These are phyloP conservation scores for Shiraia bambusicola DNA, from an alignment of 2,329 filamentous ascomycete genomes.

Conservation along the genomic window DNA sequence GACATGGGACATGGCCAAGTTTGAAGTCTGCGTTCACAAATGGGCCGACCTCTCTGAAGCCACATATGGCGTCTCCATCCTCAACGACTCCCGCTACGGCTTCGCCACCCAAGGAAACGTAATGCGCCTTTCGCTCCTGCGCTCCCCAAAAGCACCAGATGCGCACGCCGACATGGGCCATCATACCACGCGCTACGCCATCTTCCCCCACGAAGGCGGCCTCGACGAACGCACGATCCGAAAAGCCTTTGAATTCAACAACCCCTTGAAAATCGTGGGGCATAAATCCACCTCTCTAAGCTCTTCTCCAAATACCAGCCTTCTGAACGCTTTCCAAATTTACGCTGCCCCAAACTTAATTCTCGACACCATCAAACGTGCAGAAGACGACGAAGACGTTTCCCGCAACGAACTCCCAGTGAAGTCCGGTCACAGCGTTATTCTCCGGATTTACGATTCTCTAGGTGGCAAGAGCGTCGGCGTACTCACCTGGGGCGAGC, in stretches of 20 bases:
- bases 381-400: slow-evolving; percentile 60
- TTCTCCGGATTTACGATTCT: slow-evolving; percentile 84
- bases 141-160: slow-evolving; percentile 89
- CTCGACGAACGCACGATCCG: slow-evolving; percentile 74
- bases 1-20: slow-evolving; percentile 96
- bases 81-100: slow-evolving; percentile 95
- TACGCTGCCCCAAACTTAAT: slow-evolving; percentile 66
- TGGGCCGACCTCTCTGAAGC: slow-evolving; percentile 89
- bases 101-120: slow-evolving; percentile 86
- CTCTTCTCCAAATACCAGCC: slow-evolving; percentile 25
- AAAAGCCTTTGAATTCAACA: slow-evolving; percentile 89
- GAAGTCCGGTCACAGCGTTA: slow-evolving; percentile 73
- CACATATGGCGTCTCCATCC: slow-evolving; percentile 84
- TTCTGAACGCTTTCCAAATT: slow-evolving; percentile 65
- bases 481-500: slow-evolving; percentile 62
- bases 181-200: slow-evolving; percentile 85
- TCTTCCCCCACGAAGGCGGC: slow-evolving; percentile 77
- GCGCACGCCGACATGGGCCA: slow-evolving; percentile 91
- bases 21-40: slow-evolving; percentile 94
- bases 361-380: slow-evolving; percentile 88
- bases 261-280: slow-evolving; percentile 64
- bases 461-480: slow-evolving; percentile 79
- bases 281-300: too few relatives aligned
- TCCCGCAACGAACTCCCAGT: slow-evolving; percentile 55
- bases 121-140: slow-evolving; percentile 85